phyloP scores from a whole-genome alignment of 2,329 filamentous ascomycete genomes.

The Xylariales sp. region DNA sequence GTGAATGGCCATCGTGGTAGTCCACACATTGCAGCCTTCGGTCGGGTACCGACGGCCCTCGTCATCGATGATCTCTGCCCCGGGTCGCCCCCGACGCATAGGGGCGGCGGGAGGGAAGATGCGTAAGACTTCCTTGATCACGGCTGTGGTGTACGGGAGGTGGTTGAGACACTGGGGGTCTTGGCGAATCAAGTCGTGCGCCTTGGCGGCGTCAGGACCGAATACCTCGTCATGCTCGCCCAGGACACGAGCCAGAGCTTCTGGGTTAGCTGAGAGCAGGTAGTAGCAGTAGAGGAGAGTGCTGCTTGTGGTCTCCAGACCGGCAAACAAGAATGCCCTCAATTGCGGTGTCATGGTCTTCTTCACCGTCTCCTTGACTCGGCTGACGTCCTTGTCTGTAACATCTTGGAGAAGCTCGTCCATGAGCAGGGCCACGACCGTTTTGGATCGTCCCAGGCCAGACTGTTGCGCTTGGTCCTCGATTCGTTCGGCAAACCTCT shows the following conservation, averaged over 20 bases:
- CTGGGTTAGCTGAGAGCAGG: constrained; percentile 27
- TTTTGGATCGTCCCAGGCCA: constrained; percentile 10
- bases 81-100: constrained; percentile 27
- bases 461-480: neutral
- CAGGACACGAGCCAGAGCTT: constrained; percentile 24
- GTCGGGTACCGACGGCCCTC: constrained; percentile 30
- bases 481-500: constrained; percentile 14
- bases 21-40: constrained; percentile 15
- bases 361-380: constrained; percentile 13
- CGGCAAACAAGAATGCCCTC: constrained; percentile 43
- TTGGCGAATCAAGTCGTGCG: constrained; percentile 8
- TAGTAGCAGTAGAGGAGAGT: constrained; percentile 45
- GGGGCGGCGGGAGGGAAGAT: constrained; percentile 41
- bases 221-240: constrained; percentile 32
- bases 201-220: constrained; percentile 21
- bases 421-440: constrained; percentile 17
- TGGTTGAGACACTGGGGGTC: neutral
- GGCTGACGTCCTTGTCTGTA: constrained; percentile 2
- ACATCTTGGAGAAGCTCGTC: constrained; percentile 15
- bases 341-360: constrained; percentile 15
- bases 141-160: constrained; percentile 29
- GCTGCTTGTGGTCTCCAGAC: constrained; percentile 61
- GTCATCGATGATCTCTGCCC: constrained; percentile 31
- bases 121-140: constrained; percentile 33
- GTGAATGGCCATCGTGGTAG: constrained; percentile 26